Conservation (phyloP, 179 eudicot species). For the Vitellaria paradoxa region DNA sequence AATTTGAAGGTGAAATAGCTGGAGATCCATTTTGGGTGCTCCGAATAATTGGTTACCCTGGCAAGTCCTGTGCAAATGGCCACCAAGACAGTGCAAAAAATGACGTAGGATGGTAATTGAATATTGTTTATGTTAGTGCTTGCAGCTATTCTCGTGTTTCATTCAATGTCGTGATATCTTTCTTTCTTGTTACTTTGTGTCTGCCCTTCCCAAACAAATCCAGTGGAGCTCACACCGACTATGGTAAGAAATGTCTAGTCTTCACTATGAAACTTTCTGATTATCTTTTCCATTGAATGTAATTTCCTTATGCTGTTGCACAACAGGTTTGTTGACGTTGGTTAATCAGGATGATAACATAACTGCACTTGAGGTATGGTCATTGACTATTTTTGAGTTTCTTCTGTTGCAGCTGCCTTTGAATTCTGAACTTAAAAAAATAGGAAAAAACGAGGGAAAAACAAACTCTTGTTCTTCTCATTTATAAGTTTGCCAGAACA, state of each 20-base stretch:
- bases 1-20: constrained; percentile 72
- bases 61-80: constrained; percentile 35
- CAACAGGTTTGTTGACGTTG: constrained; percentile 78
- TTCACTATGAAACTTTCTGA: not conserved
- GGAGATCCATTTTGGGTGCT: constrained; percentile 94
- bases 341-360: constrained; percentile 87
- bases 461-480: not conserved
- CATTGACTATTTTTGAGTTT: not conserved
- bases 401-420: not conserved
- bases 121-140: constrained; percentile 9
- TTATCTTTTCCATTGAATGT: constrained; percentile 2
- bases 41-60: constrained; percentile 88
- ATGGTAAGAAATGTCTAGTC: constrained; percentile 52
- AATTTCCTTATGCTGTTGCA: constrained; percentile 19
- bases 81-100: constrained; percentile 36
- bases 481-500: not conserved
- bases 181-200: constrained; percentile 16
- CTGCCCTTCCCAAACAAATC: constrained; percentile 20
- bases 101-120: constrained; percentile 72
- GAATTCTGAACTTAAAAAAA: not conserved
- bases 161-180: constrained; percentile 4
- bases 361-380: constrained; percentile 83
- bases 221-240: constrained; percentile 98
- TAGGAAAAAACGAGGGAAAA: not conserved
- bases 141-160: constrained; percentile 4